Evolutionary conservation across 768 basidiomycete genomes (phyloP).

Genomic region (Inosperma sp.): DNA sequence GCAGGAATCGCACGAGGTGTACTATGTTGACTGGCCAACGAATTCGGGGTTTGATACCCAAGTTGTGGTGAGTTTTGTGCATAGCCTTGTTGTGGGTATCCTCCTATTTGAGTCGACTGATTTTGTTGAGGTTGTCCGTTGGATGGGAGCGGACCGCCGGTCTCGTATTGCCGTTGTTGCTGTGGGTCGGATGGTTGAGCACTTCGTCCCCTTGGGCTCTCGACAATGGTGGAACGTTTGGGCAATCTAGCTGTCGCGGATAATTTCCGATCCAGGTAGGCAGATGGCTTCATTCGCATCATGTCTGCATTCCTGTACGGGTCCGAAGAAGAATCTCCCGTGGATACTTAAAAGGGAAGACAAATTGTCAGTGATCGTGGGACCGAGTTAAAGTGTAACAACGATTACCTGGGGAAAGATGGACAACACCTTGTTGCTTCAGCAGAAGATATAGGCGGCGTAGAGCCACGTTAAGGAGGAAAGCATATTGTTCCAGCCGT

Average conservation of each 20-base stretch:
- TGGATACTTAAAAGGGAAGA: conserved; percentile 26
- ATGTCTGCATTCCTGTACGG: conserved; percentile 89
- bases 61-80: conserved; percentile 20
- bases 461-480: conserved; percentile 91
- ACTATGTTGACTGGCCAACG: conserved; percentile 19
- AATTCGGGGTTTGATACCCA: conserved; percentile 23
- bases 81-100: conserved; percentile 18
- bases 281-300: conserved; percentile 84
- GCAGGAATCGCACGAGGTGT: conserved; percentile 37
- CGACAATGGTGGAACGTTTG: conserved; percentile 92
- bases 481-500: conserved; percentile 95
- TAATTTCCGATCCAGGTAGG: conserved; percentile 91
- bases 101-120: conserved; percentile 18
- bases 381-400: conserved; percentile 7
- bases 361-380: conserved; percentile 14
- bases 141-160: conserved; percentile 20
- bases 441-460: conserved; percentile 82
- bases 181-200: conserved; percentile 66
- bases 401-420: conserved; percentile 65
- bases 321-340: conserved; percentile 52
- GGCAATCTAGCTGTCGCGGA: conserved; percentile 90
- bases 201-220: conserved; percentile 85
- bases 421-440: conserved; percentile 86
- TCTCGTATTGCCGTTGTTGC: conserved; percentile 24
- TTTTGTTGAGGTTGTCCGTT: conserved; percentile 31